These are phyloP conservation scores for Arachnomyces sp. DNA, from an alignment of 2,329 filamentous ascomycete genomes.

Conservation along the genomic window DNA sequence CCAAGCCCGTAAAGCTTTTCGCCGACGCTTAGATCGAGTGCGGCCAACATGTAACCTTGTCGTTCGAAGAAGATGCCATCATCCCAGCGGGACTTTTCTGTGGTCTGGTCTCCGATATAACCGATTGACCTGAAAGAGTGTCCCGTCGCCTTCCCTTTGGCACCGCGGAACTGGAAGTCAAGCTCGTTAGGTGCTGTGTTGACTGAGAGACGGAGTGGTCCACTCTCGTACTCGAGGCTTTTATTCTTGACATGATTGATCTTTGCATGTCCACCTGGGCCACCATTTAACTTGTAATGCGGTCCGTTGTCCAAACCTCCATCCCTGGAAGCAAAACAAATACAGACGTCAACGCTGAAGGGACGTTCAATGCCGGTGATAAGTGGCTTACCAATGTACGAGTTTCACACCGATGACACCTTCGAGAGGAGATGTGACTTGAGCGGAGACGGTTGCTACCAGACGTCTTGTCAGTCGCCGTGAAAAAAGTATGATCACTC, in stretches of 20 bases:
- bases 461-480: not conserved
- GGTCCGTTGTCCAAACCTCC: slow-evolving; percentile 30
- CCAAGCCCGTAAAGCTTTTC: slow-evolving; percentile 69
- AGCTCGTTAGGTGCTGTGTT: slow-evolving; percentile 30
- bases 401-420: slow-evolving; percentile 34
- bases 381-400: slow-evolving; percentile 25
- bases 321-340: slow-evolving; percentile 19
- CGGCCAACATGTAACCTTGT: slow-evolving; percentile 33
- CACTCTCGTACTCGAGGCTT: slow-evolving; percentile 25
- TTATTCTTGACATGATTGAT: slow-evolving; percentile 21
- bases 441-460: slow-evolving; percentile 27
- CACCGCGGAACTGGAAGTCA: slow-evolving; percentile 20
- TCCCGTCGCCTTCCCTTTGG: slow-evolving; percentile 25
- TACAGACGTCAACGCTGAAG: not conserved
- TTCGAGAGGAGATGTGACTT: slow-evolving; percentile 29
- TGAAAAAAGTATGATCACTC: no score
- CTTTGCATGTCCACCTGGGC: slow-evolving; percentile 19
- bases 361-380: not conserved
- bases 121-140: slow-evolving; percentile 35
- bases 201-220: slow-evolving; percentile 24
- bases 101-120: slow-evolving; percentile 29
- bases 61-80: slow-evolving; percentile 32
- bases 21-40: slow-evolving; percentile 36
- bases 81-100: slow-evolving; percentile 22
- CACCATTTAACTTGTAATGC: slow-evolving; percentile 25